phyloP scores from a whole-genome alignment of 495 filamentous ascomycete genomes.

The Daldinia decipiens region DNA sequence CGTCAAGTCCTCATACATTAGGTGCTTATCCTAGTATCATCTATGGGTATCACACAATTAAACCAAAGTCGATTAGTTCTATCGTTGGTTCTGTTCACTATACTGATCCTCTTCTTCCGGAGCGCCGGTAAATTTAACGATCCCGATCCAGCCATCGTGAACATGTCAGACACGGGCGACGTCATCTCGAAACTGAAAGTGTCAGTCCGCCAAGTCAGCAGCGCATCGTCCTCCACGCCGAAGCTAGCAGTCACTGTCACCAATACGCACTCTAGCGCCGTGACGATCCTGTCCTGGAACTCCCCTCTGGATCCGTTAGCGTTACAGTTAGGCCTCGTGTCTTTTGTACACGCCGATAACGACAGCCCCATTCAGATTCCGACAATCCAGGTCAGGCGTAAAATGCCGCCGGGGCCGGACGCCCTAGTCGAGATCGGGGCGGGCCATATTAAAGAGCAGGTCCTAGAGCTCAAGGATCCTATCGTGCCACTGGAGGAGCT shows the following conservation, averaged over 20 bases:
- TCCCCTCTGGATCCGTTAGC: constrained; percentile 62
- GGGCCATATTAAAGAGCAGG: constrained; percentile 41
- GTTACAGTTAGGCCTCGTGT: constrained; percentile 58
- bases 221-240: constrained; percentile 17
- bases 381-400: constrained; percentile 58
- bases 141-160: constrained; percentile 27
- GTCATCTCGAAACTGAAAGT: constrained; percentile 46
- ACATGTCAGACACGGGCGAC: constrained; percentile 27
- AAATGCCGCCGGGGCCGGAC: constrained; percentile 54
- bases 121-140: constrained; percentile 30
- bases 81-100: constrained; percentile 6
- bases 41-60: constrained; percentile 10
- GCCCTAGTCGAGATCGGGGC: constrained; percentile 57
- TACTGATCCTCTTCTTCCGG: constrained; percentile 12
- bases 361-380: constrained; percentile 50
- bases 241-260: constrained; percentile 52
- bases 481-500: constrained; percentile 42
- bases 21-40: too few relatives aligned
- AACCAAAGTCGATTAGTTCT: constrained; percentile 12
- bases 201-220: constrained; percentile 44
- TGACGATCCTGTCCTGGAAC: constrained; percentile 62
- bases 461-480: constrained; percentile 43
- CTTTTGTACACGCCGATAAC: constrained; percentile 49
- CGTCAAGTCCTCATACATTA: too few relatives aligned
- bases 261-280: constrained; percentile 53